These are phyloP conservation scores for Wickerhamomyces canadensis DNA, from an alignment of 805 yeast species.

Conservation along the genomic window DNA sequence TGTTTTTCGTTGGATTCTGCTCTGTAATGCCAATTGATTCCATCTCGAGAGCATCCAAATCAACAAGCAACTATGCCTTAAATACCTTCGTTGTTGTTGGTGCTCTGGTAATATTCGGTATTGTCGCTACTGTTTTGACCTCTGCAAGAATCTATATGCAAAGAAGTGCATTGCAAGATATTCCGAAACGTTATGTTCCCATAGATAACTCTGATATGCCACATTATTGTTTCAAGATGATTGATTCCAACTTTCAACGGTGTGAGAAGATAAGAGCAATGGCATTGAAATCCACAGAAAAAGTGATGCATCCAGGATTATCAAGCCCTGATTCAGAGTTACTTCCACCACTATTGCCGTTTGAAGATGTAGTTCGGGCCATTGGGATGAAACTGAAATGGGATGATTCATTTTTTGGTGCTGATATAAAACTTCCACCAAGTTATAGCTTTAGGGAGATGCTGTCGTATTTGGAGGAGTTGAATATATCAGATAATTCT, in stretches of 20 bases:
- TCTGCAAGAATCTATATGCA: constrained; percentile 54
- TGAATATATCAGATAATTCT: constrained; percentile 15
- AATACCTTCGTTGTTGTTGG: constrained; percentile 77
- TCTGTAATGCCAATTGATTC: constrained; percentile 79
- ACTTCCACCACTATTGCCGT: constrained; percentile 34
- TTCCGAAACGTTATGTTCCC: constrained; percentile 77
- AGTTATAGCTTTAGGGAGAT: constrained; percentile 38
- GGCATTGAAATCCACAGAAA: constrained; percentile 36
- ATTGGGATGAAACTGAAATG: constrained; percentile 53
- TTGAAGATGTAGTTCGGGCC: constrained; percentile 54
- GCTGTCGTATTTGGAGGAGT: constrained; percentile 29
- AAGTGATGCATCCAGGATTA: constrained; percentile 47
- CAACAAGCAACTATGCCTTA: constrained; percentile 58
- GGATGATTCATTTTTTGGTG: constrained; percentile 35
- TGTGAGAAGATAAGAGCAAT: constrained; percentile 35
- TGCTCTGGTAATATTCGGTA: constrained; percentile 57
- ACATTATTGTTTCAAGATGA: constrained; percentile 32
- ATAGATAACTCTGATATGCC: constrained; percentile 56
- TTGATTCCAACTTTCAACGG: constrained; percentile 35
- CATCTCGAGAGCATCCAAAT: constrained; percentile 52
- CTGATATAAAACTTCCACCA: constrained; percentile 30
- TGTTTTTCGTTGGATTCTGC: constrained; percentile 49
- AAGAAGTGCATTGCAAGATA: constrained; percentile 58
- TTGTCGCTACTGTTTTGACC: constrained; percentile 45
- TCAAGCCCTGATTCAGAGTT: constrained; percentile 35